A percentile compares a stretch with the other conserved stretches of the same genome.
These are phyloP conservation scores for Ophidiomyces ophidiicola DNA, from an alignment of 2,329 filamentous ascomycete genomes.

Conservation along the genomic window DNA sequence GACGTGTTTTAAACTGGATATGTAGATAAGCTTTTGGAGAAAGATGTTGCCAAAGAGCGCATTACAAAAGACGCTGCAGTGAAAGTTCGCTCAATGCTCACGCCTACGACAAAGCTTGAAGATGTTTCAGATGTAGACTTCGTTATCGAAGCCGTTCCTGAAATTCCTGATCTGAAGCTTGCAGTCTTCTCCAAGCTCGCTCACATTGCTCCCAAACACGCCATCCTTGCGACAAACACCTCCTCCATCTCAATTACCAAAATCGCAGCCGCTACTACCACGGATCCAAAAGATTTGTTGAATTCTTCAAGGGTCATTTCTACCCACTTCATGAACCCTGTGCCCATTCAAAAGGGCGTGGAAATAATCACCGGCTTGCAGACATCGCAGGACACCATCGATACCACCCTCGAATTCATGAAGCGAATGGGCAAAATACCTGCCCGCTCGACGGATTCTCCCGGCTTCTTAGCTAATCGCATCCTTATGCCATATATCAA, in stretches of 20 bases:
- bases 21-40: constrained; percentile 77
- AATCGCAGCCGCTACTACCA: constrained; percentile 76
- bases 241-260: constrained; percentile 97
- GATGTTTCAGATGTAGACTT: constrained; percentile 78
- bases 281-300: constrained; percentile 64
- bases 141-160: constrained; percentile 92
- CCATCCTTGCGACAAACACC: constrained; percentile 92
- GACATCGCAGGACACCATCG: constrained; percentile 69
- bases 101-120: constrained; percentile 59
- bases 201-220: constrained; percentile 65
- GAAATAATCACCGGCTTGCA: constrained; percentile 94
- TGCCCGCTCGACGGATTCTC: constrained; percentile 75
- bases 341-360: constrained; percentile 90
- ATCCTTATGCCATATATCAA: constrained; percentile 99
- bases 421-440: constrained; percentile 86
- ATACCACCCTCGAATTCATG: constrained; percentile 74
- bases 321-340: constrained; percentile 99
- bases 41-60: constrained; percentile 79
- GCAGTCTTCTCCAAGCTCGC: constrained; percentile 77
- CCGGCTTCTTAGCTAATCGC: constrained; percentile 88
- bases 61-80: constrained; percentile 73
- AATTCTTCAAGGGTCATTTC: constrained; percentile 80
- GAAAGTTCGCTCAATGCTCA: constrained; percentile 56
- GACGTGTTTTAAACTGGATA: background rate
- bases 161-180: constrained; percentile 77